phyloP scores from a whole-genome alignment of 441 rosid genomes.

The Aleurites moluccanus region DNA sequence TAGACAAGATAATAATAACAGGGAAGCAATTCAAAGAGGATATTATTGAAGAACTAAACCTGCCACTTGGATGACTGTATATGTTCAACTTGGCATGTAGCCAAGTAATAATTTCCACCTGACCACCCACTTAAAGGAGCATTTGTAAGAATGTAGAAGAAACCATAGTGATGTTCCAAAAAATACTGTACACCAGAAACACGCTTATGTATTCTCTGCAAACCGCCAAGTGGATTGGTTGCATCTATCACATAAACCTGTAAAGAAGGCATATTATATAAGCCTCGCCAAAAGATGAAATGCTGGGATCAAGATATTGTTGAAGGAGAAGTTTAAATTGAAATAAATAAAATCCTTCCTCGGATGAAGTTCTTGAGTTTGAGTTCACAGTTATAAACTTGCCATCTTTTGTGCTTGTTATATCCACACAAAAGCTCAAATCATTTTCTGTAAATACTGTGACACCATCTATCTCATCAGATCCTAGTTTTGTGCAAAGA shows the following conservation, averaged over 20 bases:
- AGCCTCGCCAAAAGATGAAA: constrained; percentile 24
- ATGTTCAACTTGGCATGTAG: constrained; percentile 52
- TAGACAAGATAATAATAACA: neutral
- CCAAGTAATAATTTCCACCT: constrained; percentile 60
- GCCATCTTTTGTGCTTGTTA: constrained; percentile 92
- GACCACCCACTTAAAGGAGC: constrained; percentile 47
- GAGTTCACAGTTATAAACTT: constrained; percentile 93
- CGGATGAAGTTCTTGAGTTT: constrained; percentile 90
- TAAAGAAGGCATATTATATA: constrained; percentile 21
- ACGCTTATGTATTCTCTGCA: constrained; percentile 57
- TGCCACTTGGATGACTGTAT: constrained; percentile 52
- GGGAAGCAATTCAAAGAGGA: constrained; percentile 1
- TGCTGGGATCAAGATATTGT: constrained; percentile 1
- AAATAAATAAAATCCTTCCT: constrained; percentile 66
- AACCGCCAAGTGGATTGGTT: constrained; percentile 45
- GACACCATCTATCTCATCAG: constrained; percentile 40
- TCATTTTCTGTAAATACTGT: constrained; percentile 58
- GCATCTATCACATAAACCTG: constrained; percentile 82
- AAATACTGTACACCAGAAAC: constrained; percentile 69
- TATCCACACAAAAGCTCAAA: constrained; percentile 82
- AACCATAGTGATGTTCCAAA: constrained; percentile 76
- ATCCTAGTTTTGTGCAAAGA: constrained; percentile 57
- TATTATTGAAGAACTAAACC: constrained; percentile 36
- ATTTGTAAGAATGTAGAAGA: constrained; percentile 81
- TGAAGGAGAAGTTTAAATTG: constrained; percentile 23